Evolutionary conservation across 2,329 filamentous ascomycete species (phyloP).

Genomic region (Penicillium sp.): DNA sequence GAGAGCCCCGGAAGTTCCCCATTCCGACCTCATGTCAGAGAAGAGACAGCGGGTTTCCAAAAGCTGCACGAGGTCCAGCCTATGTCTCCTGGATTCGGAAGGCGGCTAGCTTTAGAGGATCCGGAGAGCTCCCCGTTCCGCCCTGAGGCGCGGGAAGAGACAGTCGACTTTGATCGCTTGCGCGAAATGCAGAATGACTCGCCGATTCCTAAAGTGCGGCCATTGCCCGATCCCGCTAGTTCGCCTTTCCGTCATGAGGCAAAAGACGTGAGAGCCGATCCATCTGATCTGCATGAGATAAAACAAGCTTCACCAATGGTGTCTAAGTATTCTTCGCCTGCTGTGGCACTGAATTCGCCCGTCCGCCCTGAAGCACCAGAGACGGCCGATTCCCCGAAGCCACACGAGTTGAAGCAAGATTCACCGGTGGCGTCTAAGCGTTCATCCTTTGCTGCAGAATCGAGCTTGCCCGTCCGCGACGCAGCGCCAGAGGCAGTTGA

Average conservation of each 20-base stretch:
- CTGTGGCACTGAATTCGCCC: constrained; percentile 26
- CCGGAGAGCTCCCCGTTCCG: constrained; percentile 34
- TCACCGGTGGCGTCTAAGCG: background rate
- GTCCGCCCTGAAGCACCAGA: constrained; percentile 25
- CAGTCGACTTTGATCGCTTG: constrained; percentile 24
- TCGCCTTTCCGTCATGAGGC: constrained; percentile 30
- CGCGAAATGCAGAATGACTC: constrained; percentile 10
- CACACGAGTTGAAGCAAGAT: constrained; percentile 2
- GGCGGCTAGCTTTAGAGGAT: constrained; percentile 12
- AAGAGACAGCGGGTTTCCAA: constrained; percentile 27
- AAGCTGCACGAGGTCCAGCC: constrained; percentile 15
- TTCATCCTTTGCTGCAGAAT: constrained; percentile 8
- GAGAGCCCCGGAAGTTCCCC: constrained; percentile 30
- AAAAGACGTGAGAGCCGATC: constrained; percentile 24
- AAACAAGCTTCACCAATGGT: background rate
- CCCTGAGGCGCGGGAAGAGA: constrained; percentile 24
- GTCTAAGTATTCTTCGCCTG: background rate
- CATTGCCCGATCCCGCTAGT: constrained; percentile 20
- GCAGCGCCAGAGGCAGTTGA: constrained; percentile 3
- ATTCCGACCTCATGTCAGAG: constrained; percentile 26
- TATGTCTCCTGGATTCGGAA: constrained; percentile 14
- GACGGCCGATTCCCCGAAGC: constrained; percentile 19
- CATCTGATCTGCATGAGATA: constrained; percentile 8
- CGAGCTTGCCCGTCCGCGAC: constrained; percentile 27
- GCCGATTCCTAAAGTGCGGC: constrained; percentile 10